Base-by-base conservation (phyloP, 2,329 filamentous ascomycete genomes). In the Dactylellina leptospora region DNA sequence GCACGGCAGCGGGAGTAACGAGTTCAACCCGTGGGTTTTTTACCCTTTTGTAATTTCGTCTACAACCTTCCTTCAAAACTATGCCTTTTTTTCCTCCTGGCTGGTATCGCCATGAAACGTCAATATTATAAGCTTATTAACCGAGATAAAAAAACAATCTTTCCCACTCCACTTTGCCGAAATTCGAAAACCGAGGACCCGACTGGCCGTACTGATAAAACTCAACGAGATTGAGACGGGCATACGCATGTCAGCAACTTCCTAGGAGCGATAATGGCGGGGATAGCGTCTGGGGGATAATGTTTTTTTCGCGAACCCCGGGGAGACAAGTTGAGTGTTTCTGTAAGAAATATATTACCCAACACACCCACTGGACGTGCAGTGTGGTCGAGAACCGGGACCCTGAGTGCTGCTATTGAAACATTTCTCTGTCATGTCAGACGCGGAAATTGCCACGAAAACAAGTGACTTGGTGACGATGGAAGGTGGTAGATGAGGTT, bases 51-150 rank as follows among this genome's bases (percentile, higher is more conserved):
- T n/a, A 51, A 4, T 16, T 30, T 51, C n/a, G 2, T n/a, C n/a
- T 33, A 6, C 23, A 20, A 20, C 11, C 18, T 18, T 45, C 11
- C 42, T 45, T 20, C 18, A n/a, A 33, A 33, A 40, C 23, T 40
- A 13, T 18, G 0, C 23, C 13, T 36, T 25, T 13, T n/a, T 30
- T 25, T 25, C n/a, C 50, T 28, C 33, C 36, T 55, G 30, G 40
- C n/a, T n/a, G n/a, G n/a, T n/a, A n/a, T n/a, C n/a, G 40, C 33
- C 50, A 20, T 58, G 56, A 71, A 71, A 71, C 64, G 28, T 62
- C 56, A 28, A 64, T 63, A 63, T 59, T 63, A 58, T 58, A 72
- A 58, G 53, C 38, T 64, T 64, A 72, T 72, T 64, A 72, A 63
- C 68, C 68, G 68, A 72, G 59, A 71, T 71, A 62, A 71, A 71